Base-by-base conservation (phyloP, 2,329 filamentous ascomycete genomes). In the Chrysoporthe deuterocubensis region DNA sequence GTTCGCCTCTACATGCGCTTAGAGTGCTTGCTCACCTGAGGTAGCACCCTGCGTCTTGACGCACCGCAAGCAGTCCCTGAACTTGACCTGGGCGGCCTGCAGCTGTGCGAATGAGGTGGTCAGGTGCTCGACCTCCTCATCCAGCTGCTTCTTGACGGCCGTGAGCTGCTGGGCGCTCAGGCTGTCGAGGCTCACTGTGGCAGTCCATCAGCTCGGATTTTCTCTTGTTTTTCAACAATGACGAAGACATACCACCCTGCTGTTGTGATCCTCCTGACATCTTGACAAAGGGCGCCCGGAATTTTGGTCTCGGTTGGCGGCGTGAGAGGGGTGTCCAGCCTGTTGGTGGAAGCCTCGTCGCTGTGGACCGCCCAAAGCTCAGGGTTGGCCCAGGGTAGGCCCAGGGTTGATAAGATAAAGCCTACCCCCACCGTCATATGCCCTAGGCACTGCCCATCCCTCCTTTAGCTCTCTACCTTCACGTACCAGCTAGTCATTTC, bases 61-160 rank as follows among this genome's bases (percentile, higher is more conserved):
- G 64, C 92, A 93, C 62, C 87, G 86, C 46, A 97, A 86, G 75
- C 96, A 99, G 76, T 98, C 95, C 66, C 88, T 87, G 83, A 99
- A 99, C 78, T 96, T 97, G 65, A 89, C 86, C 78, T 98, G 96
- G 2, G 96, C 96, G 64, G 90, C 90, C 71, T 94, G 92, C 1
- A 99, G 89, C 78, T 97, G 96, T 62, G 91, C 86, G 82, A 97
- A 97, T 11, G 96, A 98, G 67, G 84, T 87, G 2, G 93, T 96
- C 72, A 99, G 88, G 82, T 98, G 95, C 78, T 97, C 93, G 72
- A 99, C 90, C 81, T 99, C 96, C 75, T 96, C 91, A 79, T 97
- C 95, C 72, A 99, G 90, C 79, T 97, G 95, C 79, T 96, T 94
- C 85, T 99, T 97, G 73, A 99, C 90, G 74, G 93, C 89, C 73